A percentile compares a stretch with the other conserved stretches of the same genome.
phyloP scores from a whole-genome alignment of 257 asterid genomes.

The Nicotiana tomentosiformis region DNA sequence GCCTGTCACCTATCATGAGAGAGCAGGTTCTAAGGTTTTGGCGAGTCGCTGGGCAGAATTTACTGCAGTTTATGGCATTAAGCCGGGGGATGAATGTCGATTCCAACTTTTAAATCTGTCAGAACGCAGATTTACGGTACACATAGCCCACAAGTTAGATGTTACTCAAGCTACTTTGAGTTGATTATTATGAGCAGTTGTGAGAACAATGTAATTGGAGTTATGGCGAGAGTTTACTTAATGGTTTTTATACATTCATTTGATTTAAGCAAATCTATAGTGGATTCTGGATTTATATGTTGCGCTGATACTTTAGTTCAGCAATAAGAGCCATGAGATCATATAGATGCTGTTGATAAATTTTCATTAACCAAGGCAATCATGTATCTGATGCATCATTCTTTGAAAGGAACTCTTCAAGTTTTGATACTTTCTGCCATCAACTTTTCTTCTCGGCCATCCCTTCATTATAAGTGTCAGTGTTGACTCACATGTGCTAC shows the following conservation, averaged over 20 bases:
- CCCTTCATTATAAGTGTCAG: too few relatives aligned
- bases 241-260: not conserved
- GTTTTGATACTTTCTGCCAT: not conserved
- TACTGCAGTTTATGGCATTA: slow-evolving; percentile 6
- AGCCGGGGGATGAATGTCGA: slow-evolving; percentile 17
- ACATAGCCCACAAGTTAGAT: not conserved
- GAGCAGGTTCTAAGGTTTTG: slow-evolving; percentile 2
- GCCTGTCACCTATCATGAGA: slow-evolving; percentile 12
- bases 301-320: not conserved
- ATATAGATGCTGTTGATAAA: too few relatives aligned
- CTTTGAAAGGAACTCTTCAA: not conserved
- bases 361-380: too few relatives aligned
- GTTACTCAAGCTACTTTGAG: not conserved
- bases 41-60: slow-evolving; percentile 11
- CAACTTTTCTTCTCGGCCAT: too few relatives aligned
- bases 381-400: not conserved
- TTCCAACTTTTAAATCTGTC: not conserved
- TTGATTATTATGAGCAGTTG: not conserved
- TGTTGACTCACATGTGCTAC: too few relatives aligned
- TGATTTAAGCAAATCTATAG: not conserved
- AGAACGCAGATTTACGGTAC: not conserved
- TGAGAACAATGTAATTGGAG: not conserved
- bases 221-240: not conserved
- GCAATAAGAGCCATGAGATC: not conserved
- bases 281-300: not conserved